Evolutionary conservation across 345 rosid genomes (phyloP).

Genomic region (Cardamine occulta): DNA sequence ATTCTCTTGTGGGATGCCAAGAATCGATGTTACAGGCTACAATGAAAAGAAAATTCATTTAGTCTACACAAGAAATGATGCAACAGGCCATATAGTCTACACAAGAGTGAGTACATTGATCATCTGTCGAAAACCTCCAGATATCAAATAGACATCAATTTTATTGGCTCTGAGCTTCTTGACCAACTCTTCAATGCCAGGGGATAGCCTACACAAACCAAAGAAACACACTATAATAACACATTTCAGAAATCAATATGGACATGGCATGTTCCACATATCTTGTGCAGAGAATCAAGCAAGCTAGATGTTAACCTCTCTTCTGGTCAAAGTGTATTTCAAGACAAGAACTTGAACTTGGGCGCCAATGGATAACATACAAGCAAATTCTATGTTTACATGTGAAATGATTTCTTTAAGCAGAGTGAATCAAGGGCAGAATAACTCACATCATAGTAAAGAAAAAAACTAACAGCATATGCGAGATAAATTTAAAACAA

Average conservation of each 20-base stretch:
- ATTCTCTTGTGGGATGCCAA: constrained; percentile 76
- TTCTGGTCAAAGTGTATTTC: constrained; percentile 11
- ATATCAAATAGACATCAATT: constrained; percentile 71
- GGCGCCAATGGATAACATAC: background rate
- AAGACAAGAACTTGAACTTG: constrained; percentile 16
- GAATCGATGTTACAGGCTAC: constrained; percentile 89
- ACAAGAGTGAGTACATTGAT: constrained; percentile 67
- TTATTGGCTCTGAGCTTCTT: constrained; percentile 73
- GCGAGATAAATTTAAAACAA: constrained; percentile 23
- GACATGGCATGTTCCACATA: constrained; percentile 19
- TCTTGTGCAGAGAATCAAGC: constrained; percentile 27
- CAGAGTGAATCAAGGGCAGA: constrained; percentile 22
- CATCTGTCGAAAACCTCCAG: constrained; percentile 98
- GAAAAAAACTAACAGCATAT: background rate
- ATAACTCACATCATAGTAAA: constrained; percentile 5
- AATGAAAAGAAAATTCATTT: constrained; percentile 16
- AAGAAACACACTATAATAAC: background rate
- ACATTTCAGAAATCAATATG: constrained; percentile 10
- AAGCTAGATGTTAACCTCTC: constrained; percentile 17
- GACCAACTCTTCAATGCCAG: constrained; percentile 79
- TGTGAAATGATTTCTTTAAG: background rate
- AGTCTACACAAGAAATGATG: constrained; percentile 17
- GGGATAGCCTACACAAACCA: constrained; percentile 65
- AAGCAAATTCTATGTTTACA: background rate
- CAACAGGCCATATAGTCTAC: constrained; percentile 11